phyloP scores from a whole-genome alignment of 495 filamentous ascomycete species.

The Viridothelium virens region DNA sequence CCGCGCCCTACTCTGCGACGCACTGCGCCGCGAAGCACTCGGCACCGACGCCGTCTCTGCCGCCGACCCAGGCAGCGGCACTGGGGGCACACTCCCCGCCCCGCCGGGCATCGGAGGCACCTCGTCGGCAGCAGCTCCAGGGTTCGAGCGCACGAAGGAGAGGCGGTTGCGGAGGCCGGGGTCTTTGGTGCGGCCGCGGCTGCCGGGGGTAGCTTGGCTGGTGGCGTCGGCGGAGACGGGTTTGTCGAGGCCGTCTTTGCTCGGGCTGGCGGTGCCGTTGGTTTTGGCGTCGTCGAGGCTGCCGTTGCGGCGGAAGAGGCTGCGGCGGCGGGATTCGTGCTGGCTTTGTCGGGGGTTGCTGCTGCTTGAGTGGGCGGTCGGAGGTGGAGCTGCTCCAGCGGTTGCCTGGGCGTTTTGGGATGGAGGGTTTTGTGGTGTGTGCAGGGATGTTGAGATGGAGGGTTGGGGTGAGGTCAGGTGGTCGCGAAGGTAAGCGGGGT shows the following conservation, averaged over 20 bases:
- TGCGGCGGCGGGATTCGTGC: constrained; percentile 31
- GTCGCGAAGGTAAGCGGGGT: constrained; percentile 30
- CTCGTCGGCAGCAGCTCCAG: neutral
- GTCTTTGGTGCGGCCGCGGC: neutral
- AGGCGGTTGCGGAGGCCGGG: neutral
- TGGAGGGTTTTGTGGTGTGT: neutral
- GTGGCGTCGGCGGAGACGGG: neutral
- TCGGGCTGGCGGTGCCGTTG: constrained; percentile 14
- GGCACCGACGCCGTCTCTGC: too few relatives aligned
- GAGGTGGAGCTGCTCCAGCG: constrained; percentile 12
- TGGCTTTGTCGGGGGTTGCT: constrained; percentile 18
- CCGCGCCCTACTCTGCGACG: neutral
- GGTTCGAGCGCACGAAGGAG: neutral
- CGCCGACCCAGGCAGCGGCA: too few relatives aligned
- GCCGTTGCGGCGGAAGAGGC: constrained; percentile 28
- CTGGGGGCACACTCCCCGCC: neutral
- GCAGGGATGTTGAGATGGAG: constrained; percentile 15
- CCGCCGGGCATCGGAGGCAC: neutral
- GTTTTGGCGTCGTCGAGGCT: neutral
- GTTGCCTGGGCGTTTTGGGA: neutral
- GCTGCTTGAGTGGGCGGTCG: constrained; percentile 13
- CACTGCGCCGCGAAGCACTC: neutral
- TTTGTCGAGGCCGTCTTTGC: constrained; percentile 7
- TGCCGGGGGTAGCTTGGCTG: neutral
- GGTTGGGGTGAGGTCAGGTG: constrained; percentile 33